These are phyloP conservation scores for Colletotrichum phormii DNA, from an alignment of 2,329 filamentous ascomycete species.

Conservation along the genomic window DNA sequence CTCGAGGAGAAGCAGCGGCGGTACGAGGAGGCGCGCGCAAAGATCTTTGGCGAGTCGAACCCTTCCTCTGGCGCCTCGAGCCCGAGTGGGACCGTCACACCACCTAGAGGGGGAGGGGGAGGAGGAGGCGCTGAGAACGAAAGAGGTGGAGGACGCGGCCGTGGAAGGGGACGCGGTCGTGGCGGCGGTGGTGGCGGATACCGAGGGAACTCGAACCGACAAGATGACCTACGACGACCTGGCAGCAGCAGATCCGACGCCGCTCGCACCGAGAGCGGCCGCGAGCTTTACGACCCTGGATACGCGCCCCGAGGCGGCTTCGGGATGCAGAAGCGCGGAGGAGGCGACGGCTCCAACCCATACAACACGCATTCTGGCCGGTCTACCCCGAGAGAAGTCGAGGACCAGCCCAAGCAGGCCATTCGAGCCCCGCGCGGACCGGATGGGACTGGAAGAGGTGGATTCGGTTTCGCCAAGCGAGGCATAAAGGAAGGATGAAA, in stretches of 20 bases:
- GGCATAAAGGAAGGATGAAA: conserved; percentile 65
- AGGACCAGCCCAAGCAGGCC: conserved; percentile 75
- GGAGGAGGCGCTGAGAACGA: conserved; percentile 46
- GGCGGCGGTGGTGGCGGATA: conserved; percentile 51
- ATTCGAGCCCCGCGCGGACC: conserved; percentile 83
- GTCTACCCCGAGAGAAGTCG: conserved; percentile 61
- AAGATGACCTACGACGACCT: conserved; percentile 44
- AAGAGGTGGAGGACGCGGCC: conserved; percentile 52
- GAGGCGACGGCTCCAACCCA: conserved; percentile 50
- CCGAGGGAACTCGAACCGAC: conserved; percentile 44
- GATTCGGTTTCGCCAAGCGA: conserved; percentile 79
- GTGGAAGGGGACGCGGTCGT: conserved; percentile 60
- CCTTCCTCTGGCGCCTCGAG: conserved; percentile 70
- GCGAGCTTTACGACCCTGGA: conserved; percentile 83
- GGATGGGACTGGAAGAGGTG: conserved; percentile 79
- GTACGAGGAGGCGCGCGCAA: conserved; percentile 89
- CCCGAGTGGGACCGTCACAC: conserved; percentile 68
- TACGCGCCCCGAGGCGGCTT: conserved; percentile 74
- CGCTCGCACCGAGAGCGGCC: conserved; percentile 47
- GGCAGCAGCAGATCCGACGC: conserved; percentile 36
- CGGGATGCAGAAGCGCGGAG: conserved; percentile 55
- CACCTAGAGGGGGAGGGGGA: conserved; percentile 56
- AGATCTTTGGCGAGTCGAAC: conserved; percentile 79
- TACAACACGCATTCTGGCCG: conserved; percentile 46
- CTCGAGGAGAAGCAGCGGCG: conserved; percentile 90